phyloP scores from a whole-genome alignment of 2,329 filamentous ascomycete genomes.

The Harringtonia aguacate region DNA sequence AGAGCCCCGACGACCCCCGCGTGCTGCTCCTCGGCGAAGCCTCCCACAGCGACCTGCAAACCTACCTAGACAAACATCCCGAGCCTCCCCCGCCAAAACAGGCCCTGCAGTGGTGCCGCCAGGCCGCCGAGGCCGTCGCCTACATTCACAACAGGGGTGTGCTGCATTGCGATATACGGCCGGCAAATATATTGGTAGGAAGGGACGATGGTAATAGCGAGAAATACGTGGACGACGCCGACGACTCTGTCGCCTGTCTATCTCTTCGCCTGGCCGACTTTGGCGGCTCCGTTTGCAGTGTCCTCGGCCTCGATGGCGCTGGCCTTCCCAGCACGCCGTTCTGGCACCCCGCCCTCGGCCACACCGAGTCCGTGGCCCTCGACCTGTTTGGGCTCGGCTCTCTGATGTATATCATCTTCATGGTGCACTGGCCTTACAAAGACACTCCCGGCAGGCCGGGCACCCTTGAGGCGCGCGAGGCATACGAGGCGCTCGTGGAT shows the following conservation, averaged over 20 bases:
- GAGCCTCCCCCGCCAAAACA: no score
- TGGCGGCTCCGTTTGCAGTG: constrained; percentile 1
- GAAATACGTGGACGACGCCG: neutral
- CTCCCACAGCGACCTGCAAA: no score
- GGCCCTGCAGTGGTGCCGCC: no score
- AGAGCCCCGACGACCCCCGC: no score
- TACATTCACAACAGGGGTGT: constrained; percentile 1
- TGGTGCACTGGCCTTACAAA: constrained; percentile 2
- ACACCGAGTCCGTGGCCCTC: constrained; percentile 1
- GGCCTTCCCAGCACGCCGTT: constrained; percentile 2
- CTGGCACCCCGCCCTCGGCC: constrained; percentile 1
- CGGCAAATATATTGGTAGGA: constrained; percentile 1
- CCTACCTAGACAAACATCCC: no score
- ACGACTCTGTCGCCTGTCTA: neutral
- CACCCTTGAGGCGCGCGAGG: neutral
- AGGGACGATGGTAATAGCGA: neutral
- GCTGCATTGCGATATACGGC: neutral
- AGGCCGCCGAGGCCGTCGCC: no score
- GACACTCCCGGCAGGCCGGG: neutral
- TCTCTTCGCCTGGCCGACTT: constrained; percentile 1
- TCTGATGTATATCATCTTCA: constrained; percentile 1
- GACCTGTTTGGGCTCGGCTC: constrained; percentile 1
- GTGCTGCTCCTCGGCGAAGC: no score
- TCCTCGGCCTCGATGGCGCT: neutral
- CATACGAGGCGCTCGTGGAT: constrained; percentile 1